Conservation (phyloP, 1,284 basidiomycete species). For the Irpex sp. region DNA sequence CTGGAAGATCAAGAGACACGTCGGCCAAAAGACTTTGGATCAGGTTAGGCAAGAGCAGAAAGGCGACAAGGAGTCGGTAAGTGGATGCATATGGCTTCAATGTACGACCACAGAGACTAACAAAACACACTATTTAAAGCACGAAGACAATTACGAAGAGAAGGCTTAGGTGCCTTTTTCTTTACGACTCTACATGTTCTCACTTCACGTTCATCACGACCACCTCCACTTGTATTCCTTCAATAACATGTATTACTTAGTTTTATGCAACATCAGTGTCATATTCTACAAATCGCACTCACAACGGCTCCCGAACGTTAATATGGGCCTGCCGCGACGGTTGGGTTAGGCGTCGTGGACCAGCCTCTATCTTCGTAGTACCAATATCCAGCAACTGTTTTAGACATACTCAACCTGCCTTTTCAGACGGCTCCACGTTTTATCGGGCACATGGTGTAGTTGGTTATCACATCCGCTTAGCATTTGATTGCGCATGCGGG, state of each 20-base stretch:
- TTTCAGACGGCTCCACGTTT: not conserved
- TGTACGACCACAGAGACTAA: not conserved
- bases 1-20: constrained; percentile 57
- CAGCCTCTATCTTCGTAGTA: no score
- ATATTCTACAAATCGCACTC: no score
- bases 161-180: constrained; percentile 1
- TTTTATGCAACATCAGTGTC: not conserved
- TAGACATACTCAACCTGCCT: not conserved
- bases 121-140: not conserved
- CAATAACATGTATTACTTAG: not conserved
- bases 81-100: not conserved
- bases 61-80: constrained; percentile 1
- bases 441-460: constrained; percentile 40
- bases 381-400: not conserved
- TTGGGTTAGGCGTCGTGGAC: no score
- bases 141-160: constrained; percentile 9
- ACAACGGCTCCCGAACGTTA: no score
- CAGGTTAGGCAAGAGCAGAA: constrained; percentile 24
- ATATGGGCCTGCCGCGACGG: no score
- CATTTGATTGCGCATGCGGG: constrained; percentile 26
- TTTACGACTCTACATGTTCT: not conserved
- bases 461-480: constrained; percentile 47
- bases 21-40: constrained; percentile 56
- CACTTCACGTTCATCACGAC: not conserved
- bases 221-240: not conserved